Evolutionary conservation across 768 basidiomycete species (phyloP), one percentile per base, ranked within the genome.

Genomic region (Rhizopogon sp.): DNA sequence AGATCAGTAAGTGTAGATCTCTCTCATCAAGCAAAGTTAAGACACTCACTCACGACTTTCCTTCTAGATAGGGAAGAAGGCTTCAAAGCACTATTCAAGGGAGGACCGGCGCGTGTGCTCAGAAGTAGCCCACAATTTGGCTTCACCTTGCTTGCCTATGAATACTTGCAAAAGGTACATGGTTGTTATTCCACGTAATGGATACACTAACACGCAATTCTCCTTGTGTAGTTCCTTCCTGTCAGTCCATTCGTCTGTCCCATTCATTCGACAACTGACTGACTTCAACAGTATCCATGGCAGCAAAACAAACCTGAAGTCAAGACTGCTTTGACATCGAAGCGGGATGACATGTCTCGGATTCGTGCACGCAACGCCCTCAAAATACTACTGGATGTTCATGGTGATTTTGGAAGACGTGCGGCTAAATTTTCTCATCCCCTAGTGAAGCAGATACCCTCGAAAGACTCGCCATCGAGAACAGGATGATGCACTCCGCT

Each of bases 81-180:
- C 13, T 90, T 90, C 73, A 77, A 76, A 22, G 95, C 94, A 17
- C 73, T 97, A 53, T 97, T 90, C 81, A 96, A 96, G 65, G 93
- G 94, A 49, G 93, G 93, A 22, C 83, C 86, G 11, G 93, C 94
- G 44, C 88, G 94, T 50, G 77, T 95, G 43, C 74, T 94, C 56
- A 84, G 94, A 58, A 90, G 87, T 72, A 93, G 93, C 66, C 87
- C 89, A 58, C 90, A 98, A 69, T 98, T 99, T 68, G 95, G 93
- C 50, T 97, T 95, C 66, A 95, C 93, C 13, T 76, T 95, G 16
- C 83, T 94, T 60, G 89, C 82, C 50, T 88, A 88, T 66, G 87
- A 88, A 65, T 83, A 85, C 64, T 73, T 87, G 55, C 84, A 88
- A 61, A 81, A 79, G 74, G 79, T 82, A 60, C 69, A 74, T 54